Evolutionary conservation across 495 filamentous ascomycete species (phyloP).

Genomic region (Neurospora terricola): DNA sequence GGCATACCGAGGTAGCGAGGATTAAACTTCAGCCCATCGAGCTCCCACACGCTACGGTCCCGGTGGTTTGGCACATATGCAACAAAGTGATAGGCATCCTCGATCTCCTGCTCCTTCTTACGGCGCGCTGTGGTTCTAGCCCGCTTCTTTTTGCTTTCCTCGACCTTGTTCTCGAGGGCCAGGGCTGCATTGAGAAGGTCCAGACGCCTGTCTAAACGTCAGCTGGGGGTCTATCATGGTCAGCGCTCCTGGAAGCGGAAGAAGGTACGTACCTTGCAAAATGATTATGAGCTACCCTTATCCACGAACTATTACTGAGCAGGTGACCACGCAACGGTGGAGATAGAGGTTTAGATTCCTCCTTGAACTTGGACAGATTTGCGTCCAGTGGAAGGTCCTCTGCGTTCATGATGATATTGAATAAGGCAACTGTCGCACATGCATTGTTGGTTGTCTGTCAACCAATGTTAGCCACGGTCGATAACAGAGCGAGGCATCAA

Average conservation of each 20-base stretch:
- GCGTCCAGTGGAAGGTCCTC: constrained; percentile 50
- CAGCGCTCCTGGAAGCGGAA: background rate
- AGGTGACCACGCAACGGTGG: constrained; percentile 67
- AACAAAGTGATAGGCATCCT: constrained; percentile 72
- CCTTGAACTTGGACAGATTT: constrained; percentile 57
- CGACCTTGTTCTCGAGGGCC: constrained; percentile 51
- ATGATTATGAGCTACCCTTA: constrained; percentile 77
- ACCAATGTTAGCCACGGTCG: background rate
- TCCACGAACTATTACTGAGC: constrained; percentile 63
- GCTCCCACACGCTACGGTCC: constrained; percentile 67
- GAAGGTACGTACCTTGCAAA: constrained; percentile 56
- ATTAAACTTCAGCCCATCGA: constrained; percentile 73
- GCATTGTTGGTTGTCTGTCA: constrained; percentile 66
- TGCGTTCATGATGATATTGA: constrained; percentile 88
- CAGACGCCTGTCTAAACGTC: constrained; percentile 36
- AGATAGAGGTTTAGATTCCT: constrained; percentile 54
- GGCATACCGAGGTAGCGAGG: constrained; percentile 61
- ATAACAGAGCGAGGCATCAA: background rate
- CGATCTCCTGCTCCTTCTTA: constrained; percentile 19
- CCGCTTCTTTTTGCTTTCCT: constrained; percentile 33
- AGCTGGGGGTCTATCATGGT: constrained; percentile 7
- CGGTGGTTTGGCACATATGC: constrained; percentile 64
- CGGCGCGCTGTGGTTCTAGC: constrained; percentile 6
- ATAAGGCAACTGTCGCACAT: constrained; percentile 77
- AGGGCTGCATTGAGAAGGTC: constrained; percentile 74